Base-by-base conservation (phyloP, 2,329 filamentous ascomycete species). In the Aureobasidium musti region DNA sequence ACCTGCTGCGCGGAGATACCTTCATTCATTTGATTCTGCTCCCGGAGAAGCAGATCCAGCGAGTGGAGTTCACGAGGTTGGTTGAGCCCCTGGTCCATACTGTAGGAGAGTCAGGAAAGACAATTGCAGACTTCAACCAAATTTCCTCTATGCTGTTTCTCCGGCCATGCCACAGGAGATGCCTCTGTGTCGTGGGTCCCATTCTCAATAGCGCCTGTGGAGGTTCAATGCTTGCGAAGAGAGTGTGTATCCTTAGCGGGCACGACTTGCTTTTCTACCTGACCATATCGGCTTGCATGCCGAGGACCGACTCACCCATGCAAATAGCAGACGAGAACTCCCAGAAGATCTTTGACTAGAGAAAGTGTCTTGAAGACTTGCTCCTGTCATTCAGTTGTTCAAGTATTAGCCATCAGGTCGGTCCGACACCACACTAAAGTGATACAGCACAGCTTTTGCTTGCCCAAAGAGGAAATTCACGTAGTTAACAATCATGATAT, bases 41-140 rank as follows among this genome's bases (percentile, higher is more conserved):
- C 3, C 61, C 61, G 61, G 61, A 64, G 61, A 64, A 64, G 49
- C n/a, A 11, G 11, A 13, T 10, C 35, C 23, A 35, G 13, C 13
- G 35, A 19, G 61, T 64, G 61, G 61, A 64, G 47, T 54, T n/a
- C 10, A 45, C 23, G 49, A 52, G 17, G 19, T 45, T 43, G 61
- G 49, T 37, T 54, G 59, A 63, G 33, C 30, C n/a, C 33, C 39
- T n/a, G 59, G 45, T 52, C 37, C 6, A 21, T 30, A 28, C 23
- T 30, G 13, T 63, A 33, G 17, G 21, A 37, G 33, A 63, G n/a
- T 41, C 45, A 39, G 33, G 33, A 39, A n/a, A 28, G 30, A 30
- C 23, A 28, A 21, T 6, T 4, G 43, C 33, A 14, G 43, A 30
- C 30, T 17, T 37, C 49, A 33, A 39, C 28, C 17, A 41, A 13